Evolutionary conservation across 495 filamentous ascomycete species (phyloP), one percentile per base, ranked within the genome.

Genomic region (Stereocaulon alpinum): DNA sequence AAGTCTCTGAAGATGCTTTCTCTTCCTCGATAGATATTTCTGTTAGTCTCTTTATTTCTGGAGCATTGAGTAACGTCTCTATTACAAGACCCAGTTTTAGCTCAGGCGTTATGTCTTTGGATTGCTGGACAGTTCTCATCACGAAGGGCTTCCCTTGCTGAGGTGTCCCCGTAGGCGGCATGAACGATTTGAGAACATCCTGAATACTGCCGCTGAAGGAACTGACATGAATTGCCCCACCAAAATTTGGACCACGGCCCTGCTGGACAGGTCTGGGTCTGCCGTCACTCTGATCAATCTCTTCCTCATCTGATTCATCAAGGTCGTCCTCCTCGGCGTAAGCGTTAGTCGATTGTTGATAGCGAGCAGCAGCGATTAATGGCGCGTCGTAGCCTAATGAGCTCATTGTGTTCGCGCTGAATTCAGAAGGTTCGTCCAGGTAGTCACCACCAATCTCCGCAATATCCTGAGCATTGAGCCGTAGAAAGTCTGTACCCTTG

Each of bases 391-490:
- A 92, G 9, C 84, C 84, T n/a, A 92, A 72, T 40, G 82, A 80
- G 32, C 84, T 71, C 7, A 70, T 47, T 71, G 77, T 32, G 67
- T 65, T 59, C 62, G 72, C 30, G 62, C 74, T 44, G 65, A 70
- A 55, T 63, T 74, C 70, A 14, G 72, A 68, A 27, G 74, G 64
- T 50, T 94, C 88, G 41, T 86, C 81, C 24, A 88, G 60, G 67
- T 88, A 88, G 63, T 85, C 79, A 32, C 83, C 87, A 43, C 86
- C 80, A 43, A 97, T 74, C 57, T 90, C 77, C 15, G 89, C 87
- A 62, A 98, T 77, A 68, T 90, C 88, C 61, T 87, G 83, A 15
- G 90, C 84, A 69, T 86, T 83, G 15, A 98, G 71, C 24, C 81
- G 79, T 40, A 98, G 73, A 6, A 96, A 67, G 69, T 97, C 88